These are phyloP conservation scores for Echria macrotheca DNA, from an alignment of 495 filamentous ascomycete species.

Conservation along the genomic window DNA sequence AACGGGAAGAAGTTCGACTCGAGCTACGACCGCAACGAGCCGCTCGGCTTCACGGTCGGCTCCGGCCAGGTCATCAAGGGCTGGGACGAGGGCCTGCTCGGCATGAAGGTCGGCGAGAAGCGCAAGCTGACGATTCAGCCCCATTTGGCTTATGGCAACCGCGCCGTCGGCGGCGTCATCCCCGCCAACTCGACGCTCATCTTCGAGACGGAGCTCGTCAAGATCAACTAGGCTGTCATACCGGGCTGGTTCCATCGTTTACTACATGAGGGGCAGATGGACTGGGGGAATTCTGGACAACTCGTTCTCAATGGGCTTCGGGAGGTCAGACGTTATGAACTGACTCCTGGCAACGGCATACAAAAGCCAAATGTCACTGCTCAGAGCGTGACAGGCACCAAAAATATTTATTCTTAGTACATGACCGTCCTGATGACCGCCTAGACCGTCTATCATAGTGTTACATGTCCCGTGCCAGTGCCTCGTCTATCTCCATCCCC, in stretches of 20 bases:
- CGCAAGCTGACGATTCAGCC: slow-evolving; percentile 69
- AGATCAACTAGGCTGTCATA: slow-evolving; percentile 47
- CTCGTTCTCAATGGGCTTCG: not conserved
- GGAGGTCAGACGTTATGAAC: too few relatives aligned
- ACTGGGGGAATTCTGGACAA: not conserved
- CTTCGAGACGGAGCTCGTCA: slow-evolving; percentile 79
- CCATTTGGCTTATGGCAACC: slow-evolving; percentile 65
- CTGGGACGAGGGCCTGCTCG: slow-evolving; percentile 79
- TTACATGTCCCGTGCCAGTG: too few relatives aligned
- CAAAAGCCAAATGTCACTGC: too few relatives aligned
- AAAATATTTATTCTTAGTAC: too few relatives aligned
- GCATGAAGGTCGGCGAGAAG: slow-evolving; percentile 91
- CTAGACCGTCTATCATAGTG: too few relatives aligned
- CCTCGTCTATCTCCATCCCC: too few relatives aligned
- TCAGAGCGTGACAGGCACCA: too few relatives aligned
- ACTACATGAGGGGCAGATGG: not conserved
- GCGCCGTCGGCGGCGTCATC: slow-evolving; percentile 56
- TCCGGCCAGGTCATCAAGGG: slow-evolving; percentile 70
- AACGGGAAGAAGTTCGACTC: slow-evolving; percentile 32
- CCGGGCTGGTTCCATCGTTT: not conserved
- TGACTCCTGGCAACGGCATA: too few relatives aligned
- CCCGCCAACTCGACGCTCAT: slow-evolving; percentile 40
- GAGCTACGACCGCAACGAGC: slow-evolving; percentile 56
- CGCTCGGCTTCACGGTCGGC: slow-evolving; percentile 67
- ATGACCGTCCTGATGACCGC: too few relatives aligned